These are phyloP conservation scores for Scalesia atractyloides DNA, from an alignment of 129 eudicot genomes.

Conservation along the genomic window DNA sequence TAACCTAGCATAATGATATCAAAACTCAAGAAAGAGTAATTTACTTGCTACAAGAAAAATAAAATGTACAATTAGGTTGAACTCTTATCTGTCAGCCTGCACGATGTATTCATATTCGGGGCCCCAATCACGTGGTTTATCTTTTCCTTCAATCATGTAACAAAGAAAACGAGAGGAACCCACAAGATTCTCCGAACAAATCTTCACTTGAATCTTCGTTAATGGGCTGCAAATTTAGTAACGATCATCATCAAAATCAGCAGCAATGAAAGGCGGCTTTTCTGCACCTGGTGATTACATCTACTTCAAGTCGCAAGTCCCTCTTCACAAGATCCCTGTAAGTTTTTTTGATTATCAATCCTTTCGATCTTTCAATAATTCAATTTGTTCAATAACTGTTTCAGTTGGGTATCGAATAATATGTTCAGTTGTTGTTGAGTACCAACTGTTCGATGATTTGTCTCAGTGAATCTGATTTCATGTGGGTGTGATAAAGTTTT, in stretches of 20 bases:
- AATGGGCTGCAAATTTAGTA: slow-evolving; percentile 21
- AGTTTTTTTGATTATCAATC: slow-evolving; percentile 19
- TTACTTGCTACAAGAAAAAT: too few relatives aligned
- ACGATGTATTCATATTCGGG: slow-evolving; percentile 19
- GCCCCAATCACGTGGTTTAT: slow-evolving; percentile 45
- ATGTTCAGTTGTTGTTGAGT: slow-evolving; percentile 9
- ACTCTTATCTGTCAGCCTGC: slow-evolving; percentile 27
- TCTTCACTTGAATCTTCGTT: slow-evolving; percentile 3
- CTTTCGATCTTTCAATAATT: background rate
- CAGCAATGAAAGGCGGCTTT: slow-evolving; percentile 67
- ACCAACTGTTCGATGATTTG: slow-evolving; percentile 8
- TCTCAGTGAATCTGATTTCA: slow-evolving; percentile 13
- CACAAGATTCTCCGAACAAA: slow-evolving; percentile 8
- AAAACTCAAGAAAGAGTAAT: too few relatives aligned
- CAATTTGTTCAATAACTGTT: background rate
- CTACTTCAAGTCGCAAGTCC: slow-evolving; percentile 98
- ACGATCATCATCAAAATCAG: slow-evolving; percentile 26
- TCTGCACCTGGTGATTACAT: slow-evolving; percentile 96
- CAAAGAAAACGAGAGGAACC: background rate
- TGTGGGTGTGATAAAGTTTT: slow-evolving; percentile 1
- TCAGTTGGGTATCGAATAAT: background rate
- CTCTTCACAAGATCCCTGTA: slow-evolving; percentile 99
- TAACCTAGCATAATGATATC: too few relatives aligned
- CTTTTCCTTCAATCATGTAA: slow-evolving; percentile 24
- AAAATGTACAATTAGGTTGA: slow-evolving; percentile 3